Evolutionary conservation across 1,139 yeast genomes (phyloP).

Genomic region (Lodderomyces pseudojiufengensis): DNA sequence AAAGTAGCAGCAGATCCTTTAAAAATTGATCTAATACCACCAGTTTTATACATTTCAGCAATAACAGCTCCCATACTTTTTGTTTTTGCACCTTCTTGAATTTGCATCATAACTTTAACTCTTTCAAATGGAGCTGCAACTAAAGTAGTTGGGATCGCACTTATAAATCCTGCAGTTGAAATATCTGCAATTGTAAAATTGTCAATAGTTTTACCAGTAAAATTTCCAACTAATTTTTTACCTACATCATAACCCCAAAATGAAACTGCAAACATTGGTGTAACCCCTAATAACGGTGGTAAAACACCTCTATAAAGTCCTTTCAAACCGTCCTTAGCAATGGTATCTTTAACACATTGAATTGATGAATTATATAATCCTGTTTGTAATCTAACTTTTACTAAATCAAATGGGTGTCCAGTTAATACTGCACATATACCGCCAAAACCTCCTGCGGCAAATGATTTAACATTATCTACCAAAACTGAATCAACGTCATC

Average conservation of each 20-base stretch:
- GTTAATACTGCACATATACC: constrained; percentile 55
- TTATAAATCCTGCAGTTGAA: constrained; percentile 91
- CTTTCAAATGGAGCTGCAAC: constrained; percentile 98
- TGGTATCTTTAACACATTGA: constrained; percentile 65
- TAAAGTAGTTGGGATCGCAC: constrained; percentile 91
- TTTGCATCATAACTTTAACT: constrained; percentile 89
- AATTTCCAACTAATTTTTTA: constrained; percentile 59
- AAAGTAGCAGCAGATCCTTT: constrained; percentile 90
- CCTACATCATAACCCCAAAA: constrained; percentile 99
- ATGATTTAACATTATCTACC: constrained; percentile 63
- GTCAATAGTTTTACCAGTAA: constrained; percentile 37
- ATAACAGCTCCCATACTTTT: constrained; percentile 59
- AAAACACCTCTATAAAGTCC: constrained; percentile 87
- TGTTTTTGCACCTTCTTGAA: constrained; percentile 53
- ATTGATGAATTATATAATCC: constrained; percentile 59
- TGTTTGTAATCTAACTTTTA: constrained; percentile 88
- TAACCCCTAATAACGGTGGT: constrained; percentile 90
- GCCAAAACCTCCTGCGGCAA: constrained; percentile 81
- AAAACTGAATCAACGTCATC: constrained; percentile 50
- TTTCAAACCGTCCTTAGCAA: constrained; percentile 65
- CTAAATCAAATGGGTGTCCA: constrained; percentile 94
- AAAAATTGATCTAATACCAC: constrained; percentile 81
- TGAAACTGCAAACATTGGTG: constrained; percentile 97
- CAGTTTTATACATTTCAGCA: constrained; percentile 67
- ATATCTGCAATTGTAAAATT: constrained; percentile 64